These are phyloP conservation scores for Leccinum rimulosum DNA, from an alignment of 768 basidiomycete genomes.

Conservation along the genomic window DNA sequence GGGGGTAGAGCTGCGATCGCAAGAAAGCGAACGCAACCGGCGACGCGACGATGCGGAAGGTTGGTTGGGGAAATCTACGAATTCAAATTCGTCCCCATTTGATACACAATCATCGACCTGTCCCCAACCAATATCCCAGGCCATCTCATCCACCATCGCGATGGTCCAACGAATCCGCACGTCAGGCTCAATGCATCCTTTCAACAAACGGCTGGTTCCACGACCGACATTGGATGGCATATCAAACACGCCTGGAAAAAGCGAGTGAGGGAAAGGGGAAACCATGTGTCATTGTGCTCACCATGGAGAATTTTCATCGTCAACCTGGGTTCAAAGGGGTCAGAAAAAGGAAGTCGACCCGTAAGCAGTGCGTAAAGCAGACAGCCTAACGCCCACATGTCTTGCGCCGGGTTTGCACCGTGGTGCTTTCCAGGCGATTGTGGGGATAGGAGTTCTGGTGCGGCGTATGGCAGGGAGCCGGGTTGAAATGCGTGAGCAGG, in stretches of 20 bases:
- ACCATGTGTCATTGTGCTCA: constrained; percentile 33
- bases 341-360: constrained; percentile 82
- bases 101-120: constrained; percentile 39
- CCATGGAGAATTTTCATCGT: constrained; percentile 91
- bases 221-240: constrained; percentile 55
- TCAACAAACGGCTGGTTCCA: constrained; percentile 65
- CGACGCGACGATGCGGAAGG: constrained; percentile 17
- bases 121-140: constrained; percentile 78
- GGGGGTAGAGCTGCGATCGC: constrained; percentile 11
- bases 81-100: constrained; percentile 29
- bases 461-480: constrained; percentile 88
- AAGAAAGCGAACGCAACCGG: constrained; percentile 31
- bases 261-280: constrained; percentile 8
- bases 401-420: constrained; percentile 65
- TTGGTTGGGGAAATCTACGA: constrained; percentile 19
- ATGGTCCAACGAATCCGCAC: constrained; percentile 74
- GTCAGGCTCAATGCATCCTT: constrained; percentile 74
- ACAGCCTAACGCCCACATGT: constrained; percentile 95
- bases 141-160: constrained; percentile 71
- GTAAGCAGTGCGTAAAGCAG: constrained; percentile 84
- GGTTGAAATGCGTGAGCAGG: constrained; percentile 52
- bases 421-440: constrained; percentile 39
- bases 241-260: constrained; percentile 55
- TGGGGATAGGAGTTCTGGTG: constrained; percentile 81
- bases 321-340: constrained; percentile 87